Base-by-base conservation (phyloP, 2,329 filamentous ascomycete species). In the Paracorniculantispora psalliotae region DNA sequence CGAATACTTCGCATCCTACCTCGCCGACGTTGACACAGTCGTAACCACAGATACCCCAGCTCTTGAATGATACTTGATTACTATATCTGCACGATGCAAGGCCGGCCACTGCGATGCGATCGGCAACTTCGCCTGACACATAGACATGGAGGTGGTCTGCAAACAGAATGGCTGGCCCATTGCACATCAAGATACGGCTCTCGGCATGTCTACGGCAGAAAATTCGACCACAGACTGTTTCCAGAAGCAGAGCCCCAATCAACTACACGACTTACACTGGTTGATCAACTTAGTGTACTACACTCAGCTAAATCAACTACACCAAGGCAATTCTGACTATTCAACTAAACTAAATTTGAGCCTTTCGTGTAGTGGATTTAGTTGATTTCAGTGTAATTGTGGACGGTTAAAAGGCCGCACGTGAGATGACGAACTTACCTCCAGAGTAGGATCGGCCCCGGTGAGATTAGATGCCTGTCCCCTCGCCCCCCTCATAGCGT, bases 1-100 rank as follows among this genome's bases (percentile, higher is more conserved):
- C 21, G 26, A 23, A n/a, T 49, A 49, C 46, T 49, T 49, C 15
- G 46, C 46, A 49, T 49, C 46, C 46, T 49, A 49, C 46, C 46
- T 49, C 15, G 17, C 19, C 17, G 25, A 28, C 7, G 15, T 21
- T n/a, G 21, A 28, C 17, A 7, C 46, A 30, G 15, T 6, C 5
- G 17, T 30, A 28, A 28, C 23, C 25, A 23, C 46, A 17, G 25
- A 49, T 6, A 49, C 23, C 8, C 46, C 23, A 49, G 26, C 26
- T 28, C 26, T 19, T 30, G 46, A 49, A 49, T 30, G 21, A 49
- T 49, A 49, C 25, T 49, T 21, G 6, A 21, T 44, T 21, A 10
- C 4, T 44, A 44, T 44, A 44, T 44, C 41, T 37, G 3, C 10
- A 15, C 17, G 33, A 37, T 15, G 33, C 33, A 37, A 37, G 33